These are phyloP conservation scores for Penicillium verhagenii DNA, from an alignment of 495 filamentous ascomycete species.

Conservation along the genomic window DNA sequence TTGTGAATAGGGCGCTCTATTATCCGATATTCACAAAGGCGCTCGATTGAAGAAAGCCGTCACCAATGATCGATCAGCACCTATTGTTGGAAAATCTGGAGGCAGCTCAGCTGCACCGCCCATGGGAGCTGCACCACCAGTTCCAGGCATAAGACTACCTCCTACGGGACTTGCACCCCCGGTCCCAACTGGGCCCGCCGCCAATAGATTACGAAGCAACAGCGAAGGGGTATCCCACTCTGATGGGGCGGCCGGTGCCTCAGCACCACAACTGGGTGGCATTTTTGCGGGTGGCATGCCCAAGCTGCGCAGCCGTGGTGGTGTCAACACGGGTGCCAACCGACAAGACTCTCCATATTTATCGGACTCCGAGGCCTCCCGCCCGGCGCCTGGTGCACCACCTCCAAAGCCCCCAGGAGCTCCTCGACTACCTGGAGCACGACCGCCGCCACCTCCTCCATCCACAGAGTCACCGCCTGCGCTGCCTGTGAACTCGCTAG, in stretches of 20 bases:
- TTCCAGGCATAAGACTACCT: slow-evolving; percentile 65
- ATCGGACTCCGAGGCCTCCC: slow-evolving; percentile 72
- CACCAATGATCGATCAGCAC: slow-evolving; percentile 93
- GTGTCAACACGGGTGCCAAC: slow-evolving; percentile 84
- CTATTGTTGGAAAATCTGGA: slow-evolving; percentile 58
- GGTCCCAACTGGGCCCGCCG: slow-evolving; percentile 53
- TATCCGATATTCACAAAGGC: slow-evolving; percentile 87
- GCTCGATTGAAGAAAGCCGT: slow-evolving; percentile 77
- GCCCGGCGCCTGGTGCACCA: slow-evolving; percentile 35
- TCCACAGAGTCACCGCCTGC: slow-evolving; percentile 54
- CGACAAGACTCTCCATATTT: slow-evolving; percentile 69
- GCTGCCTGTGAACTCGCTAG: slow-evolving; percentile 53
- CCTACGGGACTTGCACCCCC: slow-evolving; percentile 75
- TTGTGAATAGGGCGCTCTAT: slow-evolving; percentile 70
- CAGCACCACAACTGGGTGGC: slow-evolving; percentile 76
- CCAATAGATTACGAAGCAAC: slow-evolving; percentile 73
- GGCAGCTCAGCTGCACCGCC: slow-evolving; percentile 56
- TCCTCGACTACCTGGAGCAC: slow-evolving; percentile 59
- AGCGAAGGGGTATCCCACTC: slow-evolving; percentile 62
- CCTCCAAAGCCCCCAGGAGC: slow-evolving; percentile 60
- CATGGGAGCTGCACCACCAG: slow-evolving; percentile 73
- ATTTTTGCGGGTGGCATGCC: slow-evolving; percentile 95
- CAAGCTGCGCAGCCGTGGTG: slow-evolving; percentile 85
- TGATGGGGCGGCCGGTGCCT: slow-evolving; percentile 40
- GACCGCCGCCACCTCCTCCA: slow-evolving; percentile 50